phyloP scores from a whole-genome alignment of 306 rosid genomes.

The Medicago arabica region DNA sequence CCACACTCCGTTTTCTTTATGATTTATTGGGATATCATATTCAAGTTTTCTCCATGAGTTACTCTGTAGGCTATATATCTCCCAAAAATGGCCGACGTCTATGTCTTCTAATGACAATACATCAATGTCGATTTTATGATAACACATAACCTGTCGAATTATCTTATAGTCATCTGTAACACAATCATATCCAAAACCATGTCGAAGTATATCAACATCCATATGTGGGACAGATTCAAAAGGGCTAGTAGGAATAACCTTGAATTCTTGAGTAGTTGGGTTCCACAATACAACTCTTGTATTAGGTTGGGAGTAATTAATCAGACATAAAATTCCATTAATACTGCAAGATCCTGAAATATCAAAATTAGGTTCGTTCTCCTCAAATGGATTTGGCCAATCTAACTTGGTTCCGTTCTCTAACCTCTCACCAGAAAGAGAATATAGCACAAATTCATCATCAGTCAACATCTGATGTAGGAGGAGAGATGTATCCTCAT shows the following conservation, averaged over 20 bases:
- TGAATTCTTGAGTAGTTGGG: background rate
- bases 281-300: background rate
- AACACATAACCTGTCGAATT: background rate
- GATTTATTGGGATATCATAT: background rate
- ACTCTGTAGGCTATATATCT: background rate
- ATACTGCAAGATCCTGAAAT: background rate
- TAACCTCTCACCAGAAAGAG: too few relatives aligned
- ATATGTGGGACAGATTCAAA: background rate
- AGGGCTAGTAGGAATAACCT: background rate
- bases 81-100: background rate
- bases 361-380: background rate
- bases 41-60: background rate
- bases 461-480: background rate
- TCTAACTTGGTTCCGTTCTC: too few relatives aligned
- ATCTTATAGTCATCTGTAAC: conserved; percentile 1
- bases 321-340: background rate
- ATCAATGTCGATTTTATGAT: background rate
- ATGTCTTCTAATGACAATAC: background rate
- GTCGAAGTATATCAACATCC: too few relatives aligned
- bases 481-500: background rate
- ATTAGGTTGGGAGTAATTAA: background rate
- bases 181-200: conserved; percentile 1
- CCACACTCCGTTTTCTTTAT: background rate
- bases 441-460: too few relatives aligned
- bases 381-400: background rate